phyloP scores from a whole-genome alignment of 1,284 basidiomycete genomes.

The Acaromyces ingoldii region DNA sequence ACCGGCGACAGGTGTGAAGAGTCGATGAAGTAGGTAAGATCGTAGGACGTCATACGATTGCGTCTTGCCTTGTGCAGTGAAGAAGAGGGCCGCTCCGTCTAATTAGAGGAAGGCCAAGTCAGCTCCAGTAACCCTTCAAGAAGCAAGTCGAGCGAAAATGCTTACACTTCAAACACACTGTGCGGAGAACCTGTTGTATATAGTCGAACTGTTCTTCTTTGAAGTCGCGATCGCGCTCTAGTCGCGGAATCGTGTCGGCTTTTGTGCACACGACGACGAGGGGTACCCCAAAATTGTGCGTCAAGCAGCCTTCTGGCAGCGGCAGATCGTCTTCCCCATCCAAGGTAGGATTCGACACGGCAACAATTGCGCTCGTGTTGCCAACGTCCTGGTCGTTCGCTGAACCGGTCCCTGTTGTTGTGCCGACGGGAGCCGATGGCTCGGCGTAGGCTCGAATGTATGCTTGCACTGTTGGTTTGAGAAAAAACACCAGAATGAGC shows the following conservation, averaged over 20 bases:
- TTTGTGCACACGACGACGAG: constrained; percentile 84
- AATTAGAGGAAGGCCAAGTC: neutral
- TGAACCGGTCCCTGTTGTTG: neutral
- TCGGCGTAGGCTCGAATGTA: constrained; percentile 84
- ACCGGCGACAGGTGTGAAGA: constrained; percentile 77
- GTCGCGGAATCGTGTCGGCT: constrained; percentile 49
- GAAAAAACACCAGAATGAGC: too few species aligned
- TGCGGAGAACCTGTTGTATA: constrained; percentile 86
- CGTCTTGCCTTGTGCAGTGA: constrained; percentile 73
- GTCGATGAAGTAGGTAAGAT: constrained; percentile 78
- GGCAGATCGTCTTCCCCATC: constrained; percentile 44
- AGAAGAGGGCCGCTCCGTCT: constrained; percentile 91
- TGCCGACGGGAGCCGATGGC: constrained; percentile 56
- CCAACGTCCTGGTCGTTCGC: constrained; percentile 4
- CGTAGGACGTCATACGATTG: constrained; percentile 72
- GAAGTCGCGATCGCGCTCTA: constrained; percentile 52
- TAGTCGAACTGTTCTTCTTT: constrained; percentile 90
- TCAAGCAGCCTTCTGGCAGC: constrained; percentile 27
- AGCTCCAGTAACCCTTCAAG: neutral
- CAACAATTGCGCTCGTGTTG: constrained; percentile 38
- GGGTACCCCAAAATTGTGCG: constrained; percentile 65
- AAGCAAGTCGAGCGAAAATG: constrained; percentile 16
- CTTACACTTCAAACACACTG: constrained; percentile 85
- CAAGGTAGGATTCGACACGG: constrained; percentile 47
- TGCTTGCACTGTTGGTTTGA: constrained; percentile 64